Evolutionary conservation across 75 land plant genomes (phyloP).

Genomic region (Adiantum capillusveneris): DNA sequence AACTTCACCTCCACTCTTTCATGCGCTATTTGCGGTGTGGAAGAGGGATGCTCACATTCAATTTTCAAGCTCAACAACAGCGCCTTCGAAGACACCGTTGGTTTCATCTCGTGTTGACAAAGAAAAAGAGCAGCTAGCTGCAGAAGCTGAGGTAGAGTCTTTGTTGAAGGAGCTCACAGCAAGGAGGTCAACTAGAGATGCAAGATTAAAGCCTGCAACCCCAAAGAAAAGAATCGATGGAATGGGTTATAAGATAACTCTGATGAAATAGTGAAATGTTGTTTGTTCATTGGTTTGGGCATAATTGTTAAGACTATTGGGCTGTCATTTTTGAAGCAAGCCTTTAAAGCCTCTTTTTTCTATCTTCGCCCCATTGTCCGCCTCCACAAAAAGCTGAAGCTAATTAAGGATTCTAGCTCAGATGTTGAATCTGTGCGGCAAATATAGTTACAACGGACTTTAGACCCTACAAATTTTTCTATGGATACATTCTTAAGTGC

Average conservation of each 20-base stretch:
- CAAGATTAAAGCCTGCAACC: constrained; percentile 36
- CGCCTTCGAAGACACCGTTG: too few species aligned
- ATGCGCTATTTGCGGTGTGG: too few species aligned
- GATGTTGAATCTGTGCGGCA: constrained; percentile 23
- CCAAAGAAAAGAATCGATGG: constrained; percentile 49
- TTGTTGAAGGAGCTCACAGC: constrained; percentile 34
- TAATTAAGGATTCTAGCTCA: constrained; percentile 28
- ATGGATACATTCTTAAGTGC: constrained; percentile 39
- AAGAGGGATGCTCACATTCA: too few species aligned
- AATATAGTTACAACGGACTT: constrained; percentile 16
- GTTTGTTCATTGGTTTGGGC: constrained; percentile 32
- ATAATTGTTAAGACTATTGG: constrained; percentile 23
- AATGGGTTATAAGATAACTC: constrained; percentile 30
- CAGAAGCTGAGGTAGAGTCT: constrained; percentile 43
- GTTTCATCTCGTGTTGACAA: constrained; percentile 9
- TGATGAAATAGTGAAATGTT: constrained; percentile 22
- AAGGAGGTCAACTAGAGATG: constrained; percentile 13
- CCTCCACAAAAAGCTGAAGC: constrained; percentile 28
- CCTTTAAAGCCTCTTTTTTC: constrained; percentile 34
- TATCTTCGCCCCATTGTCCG: constrained; percentile 28
- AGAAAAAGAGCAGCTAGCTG: constrained; percentile 36
- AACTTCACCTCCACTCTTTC: too few species aligned
- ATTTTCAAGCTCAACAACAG: too few species aligned
- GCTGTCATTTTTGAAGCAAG: constrained; percentile 32
- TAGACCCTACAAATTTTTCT: constrained; percentile 15